Conservation (phyloP, 345 rosid genomes). For the Sisymbrium altissimum region DNA sequence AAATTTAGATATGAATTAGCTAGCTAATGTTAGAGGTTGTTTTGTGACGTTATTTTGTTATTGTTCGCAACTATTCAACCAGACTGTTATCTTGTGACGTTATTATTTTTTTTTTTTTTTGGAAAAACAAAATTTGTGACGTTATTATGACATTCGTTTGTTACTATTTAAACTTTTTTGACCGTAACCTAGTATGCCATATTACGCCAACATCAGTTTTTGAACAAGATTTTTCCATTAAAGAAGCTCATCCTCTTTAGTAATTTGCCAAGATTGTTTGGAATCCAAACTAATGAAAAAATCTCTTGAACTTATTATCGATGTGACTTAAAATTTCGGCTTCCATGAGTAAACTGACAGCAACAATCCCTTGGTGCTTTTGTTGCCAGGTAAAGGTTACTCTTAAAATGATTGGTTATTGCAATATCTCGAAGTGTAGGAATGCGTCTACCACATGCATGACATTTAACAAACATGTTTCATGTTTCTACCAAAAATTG, state of each 20-base stretch:
- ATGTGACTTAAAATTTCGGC: not conserved
- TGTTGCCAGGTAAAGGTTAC: not conserved
- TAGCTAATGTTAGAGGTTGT: not conserved
- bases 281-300: not conserved
- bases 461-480: not conserved
- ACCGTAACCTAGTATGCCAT: too few relatives aligned
- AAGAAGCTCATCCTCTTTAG: too few relatives aligned
- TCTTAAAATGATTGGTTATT: not conserved
- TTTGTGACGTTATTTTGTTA: not conserved
- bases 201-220: too few relatives aligned
- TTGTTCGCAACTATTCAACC: too few relatives aligned
- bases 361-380: not conserved
- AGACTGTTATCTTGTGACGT: too few relatives aligned
- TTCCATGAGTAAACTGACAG: not conserved
- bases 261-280: not conserved
- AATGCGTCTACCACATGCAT: not conserved
- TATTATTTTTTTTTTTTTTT: too few relatives aligned
- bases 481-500: not conserved
- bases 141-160: too few relatives aligned
- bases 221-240: too few relatives aligned
- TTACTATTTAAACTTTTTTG: too few relatives aligned
- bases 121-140: too few relatives aligned
- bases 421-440: not conserved
- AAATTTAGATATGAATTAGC: not conserved
- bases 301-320: too few relatives aligned